These are phyloP conservation scores for Erigeron canadensis DNA, from an alignment of 129 eudicot species.

Conservation along the genomic window DNA sequence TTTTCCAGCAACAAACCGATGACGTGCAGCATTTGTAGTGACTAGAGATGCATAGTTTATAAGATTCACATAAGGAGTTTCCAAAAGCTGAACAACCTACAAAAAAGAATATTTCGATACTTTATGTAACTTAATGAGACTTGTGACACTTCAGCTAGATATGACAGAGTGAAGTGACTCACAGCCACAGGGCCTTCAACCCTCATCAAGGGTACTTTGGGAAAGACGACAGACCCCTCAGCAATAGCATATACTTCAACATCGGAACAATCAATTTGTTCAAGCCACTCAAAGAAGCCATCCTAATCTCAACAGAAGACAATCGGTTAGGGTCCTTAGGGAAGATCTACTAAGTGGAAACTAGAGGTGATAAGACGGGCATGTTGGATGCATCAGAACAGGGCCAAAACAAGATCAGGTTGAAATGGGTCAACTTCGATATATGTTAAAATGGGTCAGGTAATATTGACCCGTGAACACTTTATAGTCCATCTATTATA, in stretches of 20 bases:
- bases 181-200: conserved; percentile 96
- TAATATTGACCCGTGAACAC: not conserved
- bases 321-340: conserved; percentile 24
- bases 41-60: conserved; percentile 90
- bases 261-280: conserved; percentile 83
- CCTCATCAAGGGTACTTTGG: conserved; percentile 88
- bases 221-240: conserved; percentile 90
- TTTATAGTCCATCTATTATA: not conserved
- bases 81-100: conserved; percentile 92
- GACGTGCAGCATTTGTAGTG: conserved; percentile 96
- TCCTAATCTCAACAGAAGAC: conserved; percentile 39
- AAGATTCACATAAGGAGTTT: conserved; percentile 91
- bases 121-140: not conserved
- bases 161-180: conserved; percentile 39
- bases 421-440: not conserved
- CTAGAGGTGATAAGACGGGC: not conserved
- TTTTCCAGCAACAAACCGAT: conserved; percentile 95
- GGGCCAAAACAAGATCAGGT: not conserved
- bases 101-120: not conserved
- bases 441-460: not conserved
- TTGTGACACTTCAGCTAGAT: not conserved
- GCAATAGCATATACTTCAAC: conserved; percentile 81
- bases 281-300: conserved; percentile 84
- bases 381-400: not conserved
- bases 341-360: not conserved